Base-by-base conservation (phyloP, 371 early-diverging fungal genomes). In the Mortierella sp. region DNA sequence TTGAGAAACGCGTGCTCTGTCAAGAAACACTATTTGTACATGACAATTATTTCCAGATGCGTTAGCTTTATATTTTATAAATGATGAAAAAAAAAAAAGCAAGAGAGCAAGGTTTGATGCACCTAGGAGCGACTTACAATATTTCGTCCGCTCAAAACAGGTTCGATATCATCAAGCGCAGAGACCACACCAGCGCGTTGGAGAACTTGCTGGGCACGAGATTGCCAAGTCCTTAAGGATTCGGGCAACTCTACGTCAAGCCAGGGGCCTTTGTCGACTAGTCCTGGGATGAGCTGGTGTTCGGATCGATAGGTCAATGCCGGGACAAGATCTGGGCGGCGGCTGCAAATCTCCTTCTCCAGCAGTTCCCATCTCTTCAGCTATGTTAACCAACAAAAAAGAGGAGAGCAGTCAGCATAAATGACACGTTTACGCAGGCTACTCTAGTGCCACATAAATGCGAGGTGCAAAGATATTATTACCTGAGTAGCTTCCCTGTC, bases 1-100 rank as follows among this genome's bases (percentile, higher is more conserved):
- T 85, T 85, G 53, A 85, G 74, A 69, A 85, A 85, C 40, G 69
- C 71, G 2, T 24, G 31, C n/a, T 75, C 46, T 19, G 79, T 74
- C 21, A 81, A 10, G 67, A 85, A 85, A 31, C 81, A 85, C 81
- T 81, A 48, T 55, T 28, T 28, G n/a, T 9, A 34, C 13, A 14
- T 26, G 44, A 14, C 5, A 43, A n/a, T 71, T 6, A 44, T 43
- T 31, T 51, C 14, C 13, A 59, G n/a, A 21, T 28, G 11, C 26
- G 26, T 64, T 11, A 64, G 61, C 24, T n/a, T 9, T 4, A 40
- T 40, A 4, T 40, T n/a, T n/a, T n/a, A n/a, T n/a, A n/a, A n/a
- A n/a, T n/a, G n/a, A 61, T 34, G 34, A 19, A 28, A 13, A 57
- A 28, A 59, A 31, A 28, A 28, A 16, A 61, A n/a, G n/a, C n/a